These are phyloP conservation scores for Phaeosphaeriaceae sp. DNA, from an alignment of 2,329 filamentous ascomycete species.

Conservation along the genomic window DNA sequence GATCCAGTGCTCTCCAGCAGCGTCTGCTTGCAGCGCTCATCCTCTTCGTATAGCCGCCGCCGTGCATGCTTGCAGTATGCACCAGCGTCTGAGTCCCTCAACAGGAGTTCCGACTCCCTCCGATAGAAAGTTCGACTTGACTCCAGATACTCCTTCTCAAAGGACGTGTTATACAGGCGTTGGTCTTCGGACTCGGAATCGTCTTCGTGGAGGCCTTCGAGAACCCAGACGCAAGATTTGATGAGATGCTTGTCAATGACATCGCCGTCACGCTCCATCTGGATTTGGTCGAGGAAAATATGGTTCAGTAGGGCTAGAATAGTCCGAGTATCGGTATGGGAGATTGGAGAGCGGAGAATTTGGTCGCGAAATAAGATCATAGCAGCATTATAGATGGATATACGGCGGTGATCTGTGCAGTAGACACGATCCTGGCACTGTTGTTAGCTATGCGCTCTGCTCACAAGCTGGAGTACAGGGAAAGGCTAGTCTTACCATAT, in stretches of 20 bases:
- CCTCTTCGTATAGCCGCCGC: conserved; percentile 78
- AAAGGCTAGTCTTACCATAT: conserved; percentile 66
- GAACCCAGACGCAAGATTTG: conserved; percentile 84
- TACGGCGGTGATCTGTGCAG: conserved; percentile 72
- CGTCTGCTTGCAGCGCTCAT: conserved; percentile 81
- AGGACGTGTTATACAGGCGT: conserved; percentile 82
- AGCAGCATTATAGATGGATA: conserved; percentile 81
- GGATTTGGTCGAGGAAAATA: conserved; percentile 87
- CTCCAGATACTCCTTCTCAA: conserved; percentile 78
- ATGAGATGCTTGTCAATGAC: conserved; percentile 84
- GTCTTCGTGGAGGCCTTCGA: conserved; percentile 85
- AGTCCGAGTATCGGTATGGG: conserved; percentile 53
- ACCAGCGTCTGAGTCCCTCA: conserved; percentile 80
- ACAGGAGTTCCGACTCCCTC: conserved; percentile 73
- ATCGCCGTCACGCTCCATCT: conserved; percentile 90
- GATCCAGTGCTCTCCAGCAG: conserved; percentile 73
- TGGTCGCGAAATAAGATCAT: conserved; percentile 90
- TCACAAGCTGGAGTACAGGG: neutral
- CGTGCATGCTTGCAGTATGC: conserved; percentile 80
- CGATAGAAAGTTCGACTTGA: conserved; percentile 77
- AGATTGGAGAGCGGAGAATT: conserved; percentile 69
- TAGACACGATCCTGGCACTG: conserved; percentile 74
- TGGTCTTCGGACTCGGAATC: conserved; percentile 77
- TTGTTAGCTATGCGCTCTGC: conserved; percentile 24
- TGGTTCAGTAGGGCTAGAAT: conserved; percentile 78